Conservation (phyloP, 192 early-diverging fungal genomes). For the Coemansia umbellata region DNA sequence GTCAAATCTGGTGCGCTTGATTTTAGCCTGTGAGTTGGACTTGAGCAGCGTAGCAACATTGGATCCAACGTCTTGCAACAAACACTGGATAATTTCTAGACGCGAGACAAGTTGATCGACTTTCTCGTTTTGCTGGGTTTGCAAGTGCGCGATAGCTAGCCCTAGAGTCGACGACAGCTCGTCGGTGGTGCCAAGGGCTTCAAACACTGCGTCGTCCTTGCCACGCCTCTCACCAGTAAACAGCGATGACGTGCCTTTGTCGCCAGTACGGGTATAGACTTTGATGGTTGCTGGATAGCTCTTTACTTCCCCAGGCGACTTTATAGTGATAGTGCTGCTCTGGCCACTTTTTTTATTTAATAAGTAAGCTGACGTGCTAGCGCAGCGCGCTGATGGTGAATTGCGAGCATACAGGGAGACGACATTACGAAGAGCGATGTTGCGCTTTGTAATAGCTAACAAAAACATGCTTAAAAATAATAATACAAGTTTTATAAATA, state of each 20-base stretch:
- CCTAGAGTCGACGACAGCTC: conserved; percentile 67
- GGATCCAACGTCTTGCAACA: conserved; percentile 86
- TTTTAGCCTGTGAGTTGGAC: conserved; percentile 54
- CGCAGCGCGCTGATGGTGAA: too few relatives aligned
- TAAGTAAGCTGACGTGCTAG: background rate
- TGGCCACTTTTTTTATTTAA: background rate
- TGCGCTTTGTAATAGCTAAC: background rate
- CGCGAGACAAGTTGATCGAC: conserved; percentile 12
- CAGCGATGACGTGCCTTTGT: conserved; percentile 85
- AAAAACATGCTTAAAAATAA: background rate
- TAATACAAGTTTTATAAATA: too few relatives aligned
- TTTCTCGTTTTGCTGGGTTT: conserved; percentile 3
- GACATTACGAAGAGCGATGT: background rate
- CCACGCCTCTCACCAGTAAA: conserved; percentile 86
- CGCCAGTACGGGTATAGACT: conserved; percentile 93
- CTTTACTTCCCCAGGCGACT: conserved; percentile 46
- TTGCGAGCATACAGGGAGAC: too few relatives aligned
- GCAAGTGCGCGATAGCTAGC: conserved; percentile 43
- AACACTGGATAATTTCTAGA: conserved; percentile 76
- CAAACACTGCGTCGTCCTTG: conserved; percentile 88
- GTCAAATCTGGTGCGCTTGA: conserved; percentile 78
- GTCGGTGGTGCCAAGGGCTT: conserved; percentile 86
- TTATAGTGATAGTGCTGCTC: conserved; percentile 16
- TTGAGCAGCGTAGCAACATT: conserved; percentile 85
- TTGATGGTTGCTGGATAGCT: conserved; percentile 53